Base-by-base conservation (phyloP, 75 land plant species). In the Picea glauca region DNA sequence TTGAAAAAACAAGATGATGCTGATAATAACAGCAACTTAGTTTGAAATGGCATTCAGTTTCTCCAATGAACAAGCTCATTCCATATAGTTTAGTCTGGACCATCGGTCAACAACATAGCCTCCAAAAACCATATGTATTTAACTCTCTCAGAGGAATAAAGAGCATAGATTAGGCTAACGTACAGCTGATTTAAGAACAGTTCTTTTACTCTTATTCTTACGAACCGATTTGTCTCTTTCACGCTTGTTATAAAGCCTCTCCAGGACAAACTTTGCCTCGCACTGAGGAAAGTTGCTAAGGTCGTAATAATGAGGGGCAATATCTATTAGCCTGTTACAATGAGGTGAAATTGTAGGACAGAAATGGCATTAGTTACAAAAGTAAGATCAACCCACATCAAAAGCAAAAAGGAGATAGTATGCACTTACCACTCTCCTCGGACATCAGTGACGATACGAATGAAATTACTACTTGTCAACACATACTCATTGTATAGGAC, bases 231-330 rank as follows among this genome's bases (percentile, higher is more conserved):
- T 81, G 50, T 85, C 86, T 15, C 74, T 83, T 81, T 79, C 86
- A 13, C 81, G 87, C 77, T 67, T 85, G 30, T 23, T 64, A 62
- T 84, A 85, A n/a, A 85, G 77, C 60, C 87, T 74, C 56, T 85
- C 86, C 14, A 85, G 68, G 56, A 85, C 87, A 26, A 2, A 26
- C 58, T 35, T 72, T 17, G 81, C 81, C 62, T 80, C 81, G 57
- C 81, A 80, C 57, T 80, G 40, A 23, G 81, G 81, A 57, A 80
- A 80, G 81, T 80, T 80, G 58, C 57, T 78, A 50, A 80, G 77
- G 26, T 80, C 81, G 4, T 80, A 80, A 17, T 80, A 80, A 80
- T 80, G 80, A 46, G 80, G 62, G n/a, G 81, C 81, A 12, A 80
- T 31, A 23, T 80, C 81, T 8, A 80, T 80, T 38, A 80, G 62